Conservation (phyloP, 1,284 basidiomycete species). For the Puccinia coronata region DNA sequence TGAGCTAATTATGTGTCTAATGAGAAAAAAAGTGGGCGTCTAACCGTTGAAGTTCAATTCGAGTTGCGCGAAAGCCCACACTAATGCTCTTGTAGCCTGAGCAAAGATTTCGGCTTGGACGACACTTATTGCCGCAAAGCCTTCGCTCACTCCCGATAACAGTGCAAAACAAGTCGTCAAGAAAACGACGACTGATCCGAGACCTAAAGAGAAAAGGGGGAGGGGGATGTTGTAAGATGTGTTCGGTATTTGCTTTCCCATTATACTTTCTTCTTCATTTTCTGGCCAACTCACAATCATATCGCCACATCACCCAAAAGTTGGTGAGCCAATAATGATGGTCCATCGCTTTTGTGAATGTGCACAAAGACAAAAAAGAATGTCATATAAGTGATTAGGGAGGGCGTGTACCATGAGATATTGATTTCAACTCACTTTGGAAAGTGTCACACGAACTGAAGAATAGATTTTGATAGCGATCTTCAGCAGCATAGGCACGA, state of each 20-base stretch:
- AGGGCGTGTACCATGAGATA: neutral
- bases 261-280: neutral
- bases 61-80: constrained; percentile 62
- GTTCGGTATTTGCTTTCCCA: neutral
- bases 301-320: constrained; percentile 71
- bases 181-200: constrained; percentile 48
- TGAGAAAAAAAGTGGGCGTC: neutral
- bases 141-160: constrained; percentile 36
- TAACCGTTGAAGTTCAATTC: constrained; percentile 64
- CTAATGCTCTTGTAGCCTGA: constrained; percentile 69
- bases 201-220: constrained; percentile 59
- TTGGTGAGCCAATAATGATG: constrained; percentile 50
- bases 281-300: constrained; percentile 64
- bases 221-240: constrained; percentile 8
- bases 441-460: constrained; percentile 49
- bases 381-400: neutral
- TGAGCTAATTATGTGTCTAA: neutral
- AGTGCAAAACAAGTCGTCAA: constrained; percentile 47
- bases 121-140: constrained; percentile 49
- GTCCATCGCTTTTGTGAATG: constrained; percentile 44
- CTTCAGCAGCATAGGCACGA: constrained; percentile 48
- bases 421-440: constrained; percentile 26
- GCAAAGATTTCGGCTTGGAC: constrained; percentile 72
- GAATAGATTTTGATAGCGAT: constrained; percentile 56
- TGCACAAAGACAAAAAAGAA: neutral